phyloP scores from a whole-genome alignment of 768 basidiomycete species.

The Mycena sanguinolenta region DNA sequence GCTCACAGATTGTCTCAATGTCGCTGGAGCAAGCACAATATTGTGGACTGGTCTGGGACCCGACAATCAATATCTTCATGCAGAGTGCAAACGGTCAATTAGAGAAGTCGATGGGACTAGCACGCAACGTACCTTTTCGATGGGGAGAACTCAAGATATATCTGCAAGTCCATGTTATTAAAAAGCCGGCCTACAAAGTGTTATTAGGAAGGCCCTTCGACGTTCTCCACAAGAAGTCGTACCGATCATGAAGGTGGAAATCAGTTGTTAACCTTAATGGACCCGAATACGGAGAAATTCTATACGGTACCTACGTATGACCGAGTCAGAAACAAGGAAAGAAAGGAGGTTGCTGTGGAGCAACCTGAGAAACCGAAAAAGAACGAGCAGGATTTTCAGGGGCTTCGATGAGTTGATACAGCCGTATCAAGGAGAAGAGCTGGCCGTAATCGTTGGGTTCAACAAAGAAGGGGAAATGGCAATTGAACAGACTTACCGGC shows the following conservation, averaged over 20 bases:
- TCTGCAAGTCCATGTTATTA: slow-evolving; percentile 46
- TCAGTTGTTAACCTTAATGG: slow-evolving; percentile 40
- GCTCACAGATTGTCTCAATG: slow-evolving; percentile 47
- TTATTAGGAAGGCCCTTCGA: slow-evolving; percentile 48
- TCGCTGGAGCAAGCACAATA: slow-evolving; percentile 26
- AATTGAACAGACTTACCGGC: slow-evolving; percentile 20
- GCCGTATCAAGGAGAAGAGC: slow-evolving; percentile 24
- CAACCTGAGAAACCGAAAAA: too few relatives aligned
- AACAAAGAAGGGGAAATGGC: slow-evolving; percentile 13
- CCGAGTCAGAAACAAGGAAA: background rate
- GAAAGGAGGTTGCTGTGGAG: background rate
- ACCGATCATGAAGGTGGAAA: slow-evolving; percentile 35
- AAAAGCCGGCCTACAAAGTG: slow-evolving; percentile 41
- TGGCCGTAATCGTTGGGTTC: slow-evolving; percentile 25
- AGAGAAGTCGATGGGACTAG: slow-evolving; percentile 42
- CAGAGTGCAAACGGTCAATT: slow-evolving; percentile 43
- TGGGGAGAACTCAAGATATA: slow-evolving; percentile 39
- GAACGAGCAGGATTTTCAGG: slow-evolving; percentile 8
- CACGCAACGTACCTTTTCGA: slow-evolving; percentile 43
- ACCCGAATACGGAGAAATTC: slow-evolving; percentile 39
- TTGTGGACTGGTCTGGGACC: slow-evolving; percentile 36
- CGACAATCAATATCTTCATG: slow-evolving; percentile 40
- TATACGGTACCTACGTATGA: slow-evolving; percentile 20
- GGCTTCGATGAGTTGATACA: slow-evolving; percentile 18
- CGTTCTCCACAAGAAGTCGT: slow-evolving; percentile 39